phyloP scores from a whole-genome alignment of 2,329 filamentous ascomycete species.

The Ceratocystis cacaofunesta region DNA sequence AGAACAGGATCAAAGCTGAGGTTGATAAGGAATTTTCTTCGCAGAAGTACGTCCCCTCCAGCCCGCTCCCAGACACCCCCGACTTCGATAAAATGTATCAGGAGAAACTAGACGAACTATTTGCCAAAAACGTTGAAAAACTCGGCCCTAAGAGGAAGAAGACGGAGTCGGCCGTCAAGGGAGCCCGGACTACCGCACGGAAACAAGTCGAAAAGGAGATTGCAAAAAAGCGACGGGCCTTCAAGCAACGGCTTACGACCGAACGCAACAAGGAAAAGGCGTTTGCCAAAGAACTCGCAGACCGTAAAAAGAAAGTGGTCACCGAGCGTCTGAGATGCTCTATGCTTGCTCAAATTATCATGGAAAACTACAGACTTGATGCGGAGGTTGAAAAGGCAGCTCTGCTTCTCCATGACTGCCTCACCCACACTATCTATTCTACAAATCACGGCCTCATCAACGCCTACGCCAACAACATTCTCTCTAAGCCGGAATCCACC shows the following conservation, averaged over 20 bases:
- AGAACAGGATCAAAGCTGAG: slow-evolving; percentile 1
- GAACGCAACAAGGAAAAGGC: background rate
- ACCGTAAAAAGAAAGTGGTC: background rate
- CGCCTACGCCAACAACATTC: background rate
- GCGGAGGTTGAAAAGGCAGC: slow-evolving; percentile 30
- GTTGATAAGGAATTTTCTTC: background rate
- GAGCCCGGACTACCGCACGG: background rate
- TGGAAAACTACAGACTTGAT: slow-evolving; percentile 19
- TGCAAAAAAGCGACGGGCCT: background rate
- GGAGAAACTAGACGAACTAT: background rate
- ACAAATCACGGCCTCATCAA: background rate
- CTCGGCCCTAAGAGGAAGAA: background rate
- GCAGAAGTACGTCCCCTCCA: background rate
- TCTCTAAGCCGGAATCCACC: background rate
- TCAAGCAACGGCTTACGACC: background rate
- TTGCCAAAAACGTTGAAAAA: background rate
- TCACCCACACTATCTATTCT: slow-evolving; percentile 26
- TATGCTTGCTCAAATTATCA: background rate
- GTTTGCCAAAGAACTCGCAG: background rate
- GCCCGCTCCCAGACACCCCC: background rate
- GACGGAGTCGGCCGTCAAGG: background rate
- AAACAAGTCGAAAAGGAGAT: background rate
- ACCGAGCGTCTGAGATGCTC: background rate
- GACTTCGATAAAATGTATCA: background rate
- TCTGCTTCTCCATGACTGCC: background rate